A percentile compares a stretch with the other conserved stretches of the same genome.
phyloP scores from a whole-genome alignment of 2,329 filamentous ascomycete species.

The Didymellaceae sp. region DNA sequence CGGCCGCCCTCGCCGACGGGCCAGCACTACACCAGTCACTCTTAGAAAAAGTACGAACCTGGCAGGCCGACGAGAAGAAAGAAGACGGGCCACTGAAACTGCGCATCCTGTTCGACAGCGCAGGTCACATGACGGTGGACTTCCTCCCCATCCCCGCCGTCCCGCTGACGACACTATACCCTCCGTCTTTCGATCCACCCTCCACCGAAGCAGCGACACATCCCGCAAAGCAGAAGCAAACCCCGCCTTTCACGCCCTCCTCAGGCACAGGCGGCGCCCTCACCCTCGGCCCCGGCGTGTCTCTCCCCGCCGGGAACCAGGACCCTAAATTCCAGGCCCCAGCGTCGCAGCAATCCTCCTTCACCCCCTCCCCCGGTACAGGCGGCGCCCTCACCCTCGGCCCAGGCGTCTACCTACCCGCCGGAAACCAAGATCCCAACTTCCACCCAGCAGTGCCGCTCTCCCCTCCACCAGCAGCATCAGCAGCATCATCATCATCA shows the following conservation, averaged over 20 bases:
- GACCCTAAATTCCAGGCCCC: constrained; percentile 9
- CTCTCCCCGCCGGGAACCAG: constrained; percentile 29
- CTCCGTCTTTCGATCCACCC: constrained; percentile 60
- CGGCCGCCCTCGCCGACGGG: constrained; percentile 43
- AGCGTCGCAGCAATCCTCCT: constrained; percentile 6
- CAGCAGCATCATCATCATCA: no score
- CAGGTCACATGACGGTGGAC: constrained; percentile 47
- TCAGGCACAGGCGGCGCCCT: constrained; percentile 47
- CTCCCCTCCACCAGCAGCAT: constrained; percentile 5
- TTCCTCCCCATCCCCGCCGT: constrained; percentile 50
- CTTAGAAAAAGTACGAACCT: constrained; percentile 41
- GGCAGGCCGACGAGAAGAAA: constrained; percentile 23
- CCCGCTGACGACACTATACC: constrained; percentile 63
- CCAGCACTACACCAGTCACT: constrained; percentile 42
- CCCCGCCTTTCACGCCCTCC: constrained; percentile 40
- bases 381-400: constrained; percentile 45
- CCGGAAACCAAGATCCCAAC: constrained; percentile 14
- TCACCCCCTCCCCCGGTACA: constrained; percentile 45
- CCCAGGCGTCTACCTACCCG: constrained; percentile 34
- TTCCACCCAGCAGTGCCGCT: no score
- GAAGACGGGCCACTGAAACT: constrained; percentile 51
- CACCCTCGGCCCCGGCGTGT: constrained; percentile 37
- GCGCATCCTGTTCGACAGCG: constrained; percentile 60
- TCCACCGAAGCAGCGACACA: constrained; percentile 22
- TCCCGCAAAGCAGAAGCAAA: constrained; percentile 20